Evolutionary conservation across 2,329 filamentous ascomycete genomes (phyloP).

Genomic region (Neofusicoccum sp.): DNA sequence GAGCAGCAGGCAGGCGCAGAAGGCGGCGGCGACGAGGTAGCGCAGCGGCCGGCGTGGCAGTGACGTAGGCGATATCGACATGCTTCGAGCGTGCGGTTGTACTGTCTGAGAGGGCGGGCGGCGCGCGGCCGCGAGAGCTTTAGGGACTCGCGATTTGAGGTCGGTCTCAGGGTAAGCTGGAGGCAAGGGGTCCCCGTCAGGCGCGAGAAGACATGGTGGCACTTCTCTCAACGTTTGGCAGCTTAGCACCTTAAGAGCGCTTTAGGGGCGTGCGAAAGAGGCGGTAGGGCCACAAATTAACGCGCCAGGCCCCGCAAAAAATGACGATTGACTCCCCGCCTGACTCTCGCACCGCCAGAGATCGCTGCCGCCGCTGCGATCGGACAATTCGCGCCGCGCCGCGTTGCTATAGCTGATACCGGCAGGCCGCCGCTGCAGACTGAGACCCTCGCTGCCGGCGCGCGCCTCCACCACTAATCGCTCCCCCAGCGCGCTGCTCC

Average conservation of each 20-base stretch:
- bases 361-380: conserved; percentile 8
- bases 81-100: not conserved
- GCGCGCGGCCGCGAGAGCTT: conserved; percentile 20
- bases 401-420: conserved; percentile 9
- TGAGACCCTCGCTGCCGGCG: not conserved
- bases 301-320: conserved; percentile 11
- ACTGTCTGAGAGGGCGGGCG: conserved; percentile 8
- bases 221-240: conserved; percentile 5
- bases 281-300: conserved; percentile 14
- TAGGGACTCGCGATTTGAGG: conserved; percentile 7
- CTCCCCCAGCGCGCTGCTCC: not conserved
- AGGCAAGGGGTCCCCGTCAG: conserved; percentile 17
- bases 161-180: not conserved
- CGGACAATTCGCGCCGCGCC: not conserved
- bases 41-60: conserved; percentile 21
- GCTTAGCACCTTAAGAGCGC: conserved; percentile 7
- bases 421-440: not conserved
- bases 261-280: conserved; percentile 6
- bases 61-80: conserved; percentile 22
- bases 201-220: conserved; percentile 19
- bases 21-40: conserved; percentile 19
- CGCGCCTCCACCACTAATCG: not conserved
- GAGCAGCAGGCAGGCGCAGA: conserved; percentile 14
- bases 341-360: conserved; percentile 18
- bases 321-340: conserved; percentile 10